Base-by-base conservation (phyloP, 2,329 filamentous ascomycete species). In the Penicillium sp. region DNA sequence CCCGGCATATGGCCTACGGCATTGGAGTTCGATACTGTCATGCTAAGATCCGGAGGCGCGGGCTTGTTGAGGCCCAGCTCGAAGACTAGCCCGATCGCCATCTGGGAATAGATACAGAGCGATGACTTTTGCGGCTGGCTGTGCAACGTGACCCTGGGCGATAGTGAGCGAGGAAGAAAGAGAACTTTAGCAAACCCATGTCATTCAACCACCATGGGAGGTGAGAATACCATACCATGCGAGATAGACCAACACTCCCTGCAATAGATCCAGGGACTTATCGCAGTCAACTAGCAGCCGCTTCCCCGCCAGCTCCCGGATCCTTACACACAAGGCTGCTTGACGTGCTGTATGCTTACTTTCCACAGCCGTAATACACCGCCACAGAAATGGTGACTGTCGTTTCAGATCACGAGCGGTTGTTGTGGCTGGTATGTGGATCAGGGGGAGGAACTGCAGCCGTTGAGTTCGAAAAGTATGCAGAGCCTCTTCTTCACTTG, bases 231-330 rank as follows among this genome's bases (percentile, higher is more conserved):
- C 71, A 62, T 64, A 78, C 79, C 81, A 83, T 35, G 71, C 68
- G 21, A 77, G 69, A 52, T 68, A 77, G 52, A 61, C 71, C 18
- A 85, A 62, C 4, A 83, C 58, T 0, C 81, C 81, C 9, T 80
- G 71, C 2, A 85, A 68, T 12, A 84, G 60, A 60, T 84, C 82
- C 38, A 84, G 68, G 51, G 66, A 77, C 52, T 76, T 75, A 53
- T 83, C 79, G 18, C 74, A 68, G 9, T 79, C 73, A 16, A 81
- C 58, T 11, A 83, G 63, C 40, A 81, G 67, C 55, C 73, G 74
- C 14, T 75, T 70, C 0, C 77, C 74, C 14, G 82, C 51, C 20
- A 77, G 72, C 48, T 74, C 69, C 40, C 77, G 76, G 9, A 79
- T 67, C 26, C 69, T 71, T 2, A 74, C 73, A 35, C 71, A 70